Conservation (phyloP, 2,329 filamentous ascomycete species). For the Fusarium veterinarium region DNA sequence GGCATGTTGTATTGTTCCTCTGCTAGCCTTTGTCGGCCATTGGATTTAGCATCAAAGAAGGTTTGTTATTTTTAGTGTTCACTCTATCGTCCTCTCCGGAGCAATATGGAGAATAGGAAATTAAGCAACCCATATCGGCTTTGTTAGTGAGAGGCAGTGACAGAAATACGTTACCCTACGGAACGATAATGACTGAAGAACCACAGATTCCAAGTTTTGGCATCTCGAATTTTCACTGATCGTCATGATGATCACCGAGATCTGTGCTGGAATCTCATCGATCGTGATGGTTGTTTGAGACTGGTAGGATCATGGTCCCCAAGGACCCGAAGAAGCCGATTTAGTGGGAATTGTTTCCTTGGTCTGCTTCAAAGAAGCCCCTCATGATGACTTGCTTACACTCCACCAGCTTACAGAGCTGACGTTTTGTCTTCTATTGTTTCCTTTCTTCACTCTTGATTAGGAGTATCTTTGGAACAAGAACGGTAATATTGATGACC, state of each 20-base stretch:
- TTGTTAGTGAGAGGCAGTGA: neutral
- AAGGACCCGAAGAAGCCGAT: neutral
- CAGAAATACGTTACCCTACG: neutral
- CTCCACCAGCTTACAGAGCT: neutral
- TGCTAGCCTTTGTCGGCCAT: neutral
- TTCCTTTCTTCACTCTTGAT: neutral
- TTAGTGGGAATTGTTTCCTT: slow-evolving; percentile 1
- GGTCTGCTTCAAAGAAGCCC: neutral
- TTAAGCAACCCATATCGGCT: neutral
- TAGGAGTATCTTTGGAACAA: neutral
- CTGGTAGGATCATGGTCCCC: neutral
- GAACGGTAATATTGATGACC: neutral
- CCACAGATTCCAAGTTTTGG: slow-evolving; percentile 5
- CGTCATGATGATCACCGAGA: slow-evolving; percentile 3
- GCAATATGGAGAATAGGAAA: slow-evolving; percentile 1
- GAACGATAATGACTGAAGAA: neutral
- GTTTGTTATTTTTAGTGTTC: slow-evolving; percentile 25
- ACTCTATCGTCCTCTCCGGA: neutral
- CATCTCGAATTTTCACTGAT: slow-evolving; percentile 1
- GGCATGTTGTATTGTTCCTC: neutral
- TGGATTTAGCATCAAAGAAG: neutral
- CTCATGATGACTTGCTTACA: neutral
- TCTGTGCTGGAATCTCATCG: slow-evolving; percentile 17
- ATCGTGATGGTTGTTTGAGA: neutral
- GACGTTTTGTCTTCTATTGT: neutral